A percentile compares a stretch with the other conserved stretches of the same genome.
phyloP scores from a whole-genome alignment of 1,284 basidiomycete genomes.

The Malassezia sp. region DNA sequence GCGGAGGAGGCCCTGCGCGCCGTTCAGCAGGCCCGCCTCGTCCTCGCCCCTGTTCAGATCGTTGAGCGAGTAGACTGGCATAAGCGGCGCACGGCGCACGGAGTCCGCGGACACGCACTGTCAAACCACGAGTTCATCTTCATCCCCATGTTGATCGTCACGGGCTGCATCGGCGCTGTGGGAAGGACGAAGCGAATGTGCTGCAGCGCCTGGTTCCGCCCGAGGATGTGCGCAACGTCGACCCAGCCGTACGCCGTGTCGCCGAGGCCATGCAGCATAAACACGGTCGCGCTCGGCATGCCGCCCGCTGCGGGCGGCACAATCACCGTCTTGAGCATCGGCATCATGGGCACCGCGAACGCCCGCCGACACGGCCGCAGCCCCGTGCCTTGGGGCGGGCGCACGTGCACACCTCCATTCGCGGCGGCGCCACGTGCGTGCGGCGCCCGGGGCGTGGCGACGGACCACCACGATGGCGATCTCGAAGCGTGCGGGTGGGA shows the following conservation, averaged over 20 bases:
- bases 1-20: constrained; percentile 26
- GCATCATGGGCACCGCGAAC: constrained; percentile 1
- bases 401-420: constrained; percentile 2
- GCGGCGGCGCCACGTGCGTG: neutral
- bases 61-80: constrained; percentile 22
- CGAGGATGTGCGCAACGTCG: constrained; percentile 43
- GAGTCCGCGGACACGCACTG: constrained; percentile 39
- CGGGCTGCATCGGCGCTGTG: constrained; percentile 42
- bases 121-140: constrained; percentile 46
- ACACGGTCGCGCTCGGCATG: constrained; percentile 37
- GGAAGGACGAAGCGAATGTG: constrained; percentile 45
- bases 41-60: constrained; percentile 37
- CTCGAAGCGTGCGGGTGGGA: constrained; percentile 42
- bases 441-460: neutral
- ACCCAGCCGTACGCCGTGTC: constrained; percentile 42
- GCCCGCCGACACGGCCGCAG: neutral
- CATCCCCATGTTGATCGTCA: constrained; percentile 45
- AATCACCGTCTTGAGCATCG: constrained; percentile 34
- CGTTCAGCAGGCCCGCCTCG: constrained; percentile 36
- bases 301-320: constrained; percentile 34
- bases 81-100: constrained; percentile 13
- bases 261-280: constrained; percentile 42
- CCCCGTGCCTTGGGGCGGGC: no score
- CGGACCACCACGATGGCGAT: constrained; percentile 37
- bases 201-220: constrained; percentile 30